phyloP scores from a whole-genome alignment of 2,329 filamentous ascomycete genomes.

The Cladophialophora chaetospira region DNA sequence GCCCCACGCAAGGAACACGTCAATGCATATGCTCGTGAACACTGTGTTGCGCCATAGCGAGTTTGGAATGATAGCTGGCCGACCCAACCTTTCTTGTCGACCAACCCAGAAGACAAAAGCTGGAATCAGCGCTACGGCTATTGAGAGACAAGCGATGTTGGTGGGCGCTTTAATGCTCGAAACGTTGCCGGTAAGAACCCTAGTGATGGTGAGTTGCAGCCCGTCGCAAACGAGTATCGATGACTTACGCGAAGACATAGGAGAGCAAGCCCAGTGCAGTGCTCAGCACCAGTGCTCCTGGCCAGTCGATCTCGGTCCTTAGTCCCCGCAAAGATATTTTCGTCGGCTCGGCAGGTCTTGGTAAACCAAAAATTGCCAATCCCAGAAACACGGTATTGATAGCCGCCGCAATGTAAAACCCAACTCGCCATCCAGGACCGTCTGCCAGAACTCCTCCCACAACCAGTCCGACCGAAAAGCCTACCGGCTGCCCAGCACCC shows the following conservation, averaged over 20 bases:
- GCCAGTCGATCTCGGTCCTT: slow-evolving; percentile 55
- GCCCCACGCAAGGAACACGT: slow-evolving; percentile 51
- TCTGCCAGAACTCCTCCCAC: slow-evolving; percentile 54
- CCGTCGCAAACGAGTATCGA: neutral
- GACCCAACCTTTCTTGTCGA: slow-evolving; percentile 48
- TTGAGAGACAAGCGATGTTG: slow-evolving; percentile 51
- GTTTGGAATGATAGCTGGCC: slow-evolving; percentile 64
- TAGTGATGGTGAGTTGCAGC: neutral
- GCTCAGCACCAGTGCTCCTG: slow-evolving; percentile 52
- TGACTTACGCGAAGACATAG: slow-evolving; percentile 53
- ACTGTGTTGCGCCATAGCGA: slow-evolving; percentile 59
- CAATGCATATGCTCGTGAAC: slow-evolving; percentile 60
- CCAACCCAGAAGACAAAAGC: slow-evolving; percentile 59
- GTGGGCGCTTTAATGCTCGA: slow-evolving; percentile 44
- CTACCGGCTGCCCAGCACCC: slow-evolving; percentile 55
- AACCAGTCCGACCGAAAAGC: slow-evolving; percentile 54
- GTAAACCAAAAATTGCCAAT: slow-evolving; percentile 46
- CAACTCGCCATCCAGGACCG: slow-evolving; percentile 54
- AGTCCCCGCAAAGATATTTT: slow-evolving; percentile 37
- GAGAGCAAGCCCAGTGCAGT: slow-evolving; percentile 53
- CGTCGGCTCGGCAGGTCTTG: slow-evolving; percentile 32
- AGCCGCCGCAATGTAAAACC: slow-evolving; percentile 53
- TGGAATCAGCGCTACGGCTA: slow-evolving; percentile 49
- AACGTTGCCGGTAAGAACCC: slow-evolving; percentile 19
- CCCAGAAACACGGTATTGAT: slow-evolving; percentile 42